Conservation (phyloP, 495 filamentous ascomycete species). For the Cryomyces antarcticus region DNA sequence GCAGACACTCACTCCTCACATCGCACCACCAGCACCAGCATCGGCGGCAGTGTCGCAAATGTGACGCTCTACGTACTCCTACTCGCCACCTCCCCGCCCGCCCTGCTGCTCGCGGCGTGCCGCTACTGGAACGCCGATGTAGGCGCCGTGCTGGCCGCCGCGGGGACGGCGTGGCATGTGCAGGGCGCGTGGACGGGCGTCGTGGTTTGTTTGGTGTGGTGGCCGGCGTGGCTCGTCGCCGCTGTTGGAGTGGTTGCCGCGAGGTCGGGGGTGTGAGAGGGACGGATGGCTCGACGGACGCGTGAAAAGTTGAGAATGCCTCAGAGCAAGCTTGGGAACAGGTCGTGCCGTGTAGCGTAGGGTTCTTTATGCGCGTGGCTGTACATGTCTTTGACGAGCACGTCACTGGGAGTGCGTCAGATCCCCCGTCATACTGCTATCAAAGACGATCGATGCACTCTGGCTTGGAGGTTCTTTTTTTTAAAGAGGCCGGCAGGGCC, state of each 20-base stretch:
- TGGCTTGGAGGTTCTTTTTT: no score
- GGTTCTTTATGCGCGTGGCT: no score
- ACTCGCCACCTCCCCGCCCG: slow-evolving; percentile 42
- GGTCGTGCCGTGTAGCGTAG: no score
- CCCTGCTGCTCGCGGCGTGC: slow-evolving; percentile 34
- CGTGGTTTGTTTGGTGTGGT: slow-evolving; percentile 95
- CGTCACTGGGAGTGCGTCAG: no score
- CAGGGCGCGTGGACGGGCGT: slow-evolving; percentile 80
- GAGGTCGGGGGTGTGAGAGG: background rate
- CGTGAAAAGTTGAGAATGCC: no score
- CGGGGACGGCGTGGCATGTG: slow-evolving; percentile 78
- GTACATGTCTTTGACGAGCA: no score
- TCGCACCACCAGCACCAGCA: background rate
- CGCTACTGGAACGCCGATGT: slow-evolving; percentile 23
- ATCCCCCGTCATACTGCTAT: no score
- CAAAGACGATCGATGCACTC: no score
- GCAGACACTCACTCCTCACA: background rate
- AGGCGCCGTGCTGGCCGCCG: slow-evolving; percentile 42
- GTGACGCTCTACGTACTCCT: slow-evolving; percentile 2
- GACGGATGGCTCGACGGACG: no score
- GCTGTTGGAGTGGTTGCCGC: background rate
- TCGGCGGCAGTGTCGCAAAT: background rate
- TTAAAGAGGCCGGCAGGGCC: no score
- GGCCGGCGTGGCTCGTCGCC: slow-evolving; percentile 79
- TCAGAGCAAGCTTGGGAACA: no score